Conservation (phyloP, 805 yeast genomes). For the Wickerhamiella azyma region DNA sequence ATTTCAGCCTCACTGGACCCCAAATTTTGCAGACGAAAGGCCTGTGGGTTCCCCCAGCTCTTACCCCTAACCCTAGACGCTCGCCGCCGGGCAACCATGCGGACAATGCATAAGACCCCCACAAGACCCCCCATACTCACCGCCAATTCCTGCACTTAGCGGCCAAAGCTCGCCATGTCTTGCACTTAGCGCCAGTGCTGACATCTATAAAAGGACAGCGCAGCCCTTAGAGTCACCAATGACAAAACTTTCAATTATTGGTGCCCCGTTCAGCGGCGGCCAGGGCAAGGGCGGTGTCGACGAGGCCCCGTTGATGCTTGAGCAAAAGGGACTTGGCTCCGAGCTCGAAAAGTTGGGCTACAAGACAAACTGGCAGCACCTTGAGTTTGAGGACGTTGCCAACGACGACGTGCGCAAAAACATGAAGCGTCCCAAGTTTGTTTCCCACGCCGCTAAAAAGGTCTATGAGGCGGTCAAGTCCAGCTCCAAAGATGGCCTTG, state of each 20-base stretch:
- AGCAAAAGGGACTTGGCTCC: slow-evolving; percentile 53
- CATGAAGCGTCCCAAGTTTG: slow-evolving; percentile 63
- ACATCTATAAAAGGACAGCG: slow-evolving; percentile 4
- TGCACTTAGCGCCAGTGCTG: slow-evolving; percentile 8
- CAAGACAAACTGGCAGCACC: slow-evolving; percentile 36
- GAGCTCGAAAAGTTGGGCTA: slow-evolving; percentile 63
- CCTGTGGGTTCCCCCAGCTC: too few relatives aligned
- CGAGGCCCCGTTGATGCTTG: slow-evolving; percentile 72
- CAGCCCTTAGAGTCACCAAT: neutral
- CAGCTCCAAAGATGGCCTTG: slow-evolving; percentile 43
- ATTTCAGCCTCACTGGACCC: too few relatives aligned
- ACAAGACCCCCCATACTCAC: neutral
- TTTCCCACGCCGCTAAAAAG: slow-evolving; percentile 52
- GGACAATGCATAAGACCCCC: neutral
- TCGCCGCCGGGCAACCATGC: too few relatives aligned
- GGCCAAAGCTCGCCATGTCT: slow-evolving; percentile 6
- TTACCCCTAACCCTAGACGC: too few relatives aligned
- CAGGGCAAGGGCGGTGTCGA: slow-evolving; percentile 92
- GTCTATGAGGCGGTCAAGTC: slow-evolving; percentile 47
- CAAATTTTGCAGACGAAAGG: too few relatives aligned
- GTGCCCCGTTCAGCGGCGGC: slow-evolving; percentile 94
- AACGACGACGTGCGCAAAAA: slow-evolving; percentile 42
- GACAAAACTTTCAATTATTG: slow-evolving; percentile 32
- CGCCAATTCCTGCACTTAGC: slow-evolving; percentile 9
- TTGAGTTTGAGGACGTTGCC: slow-evolving; percentile 21